These are phyloP conservation scores for Yamagishiella unicocca DNA, from an alignment of 139 green algal species.

Conservation along the genomic window DNA sequence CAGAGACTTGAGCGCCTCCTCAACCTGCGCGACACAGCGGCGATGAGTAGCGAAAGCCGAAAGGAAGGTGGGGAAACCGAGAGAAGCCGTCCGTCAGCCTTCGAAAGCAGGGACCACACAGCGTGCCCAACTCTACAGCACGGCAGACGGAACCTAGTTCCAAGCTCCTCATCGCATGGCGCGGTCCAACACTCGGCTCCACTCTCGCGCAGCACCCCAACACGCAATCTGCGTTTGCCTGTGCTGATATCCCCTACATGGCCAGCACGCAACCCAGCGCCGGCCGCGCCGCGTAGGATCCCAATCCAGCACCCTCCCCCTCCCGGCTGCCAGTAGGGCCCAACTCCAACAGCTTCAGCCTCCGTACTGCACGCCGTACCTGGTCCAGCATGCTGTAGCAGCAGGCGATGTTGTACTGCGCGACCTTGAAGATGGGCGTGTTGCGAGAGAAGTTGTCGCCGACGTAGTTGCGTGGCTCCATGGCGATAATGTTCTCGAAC, in stretches of 20 bases:
- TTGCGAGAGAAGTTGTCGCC: constrained; percentile 92
- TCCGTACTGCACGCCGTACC: constrained; percentile 26
- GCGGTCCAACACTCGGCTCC: too few relatives aligned
- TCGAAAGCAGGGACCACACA: too few relatives aligned
- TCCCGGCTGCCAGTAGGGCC: background rate
- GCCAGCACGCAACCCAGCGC: too few relatives aligned
- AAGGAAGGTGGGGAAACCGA: too few relatives aligned
- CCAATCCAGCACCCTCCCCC: background rate
- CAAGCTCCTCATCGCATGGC: too few relatives aligned
- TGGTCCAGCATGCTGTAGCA: constrained; percentile 93
- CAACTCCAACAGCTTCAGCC: background rate
- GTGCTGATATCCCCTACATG: too few relatives aligned
- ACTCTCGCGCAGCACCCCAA: too few relatives aligned
- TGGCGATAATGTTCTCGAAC: constrained; percentile 96
- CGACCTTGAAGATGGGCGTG: constrained; percentile 92
- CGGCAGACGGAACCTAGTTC: too few relatives aligned
- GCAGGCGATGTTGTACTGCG: constrained; percentile 98
- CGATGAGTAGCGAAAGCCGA: too few relatives aligned
- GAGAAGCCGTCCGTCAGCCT: too few relatives aligned
- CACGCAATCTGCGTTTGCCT: too few relatives aligned
- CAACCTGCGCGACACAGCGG: constrained; percentile 65
- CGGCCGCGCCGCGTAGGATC: background rate
- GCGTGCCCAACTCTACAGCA: too few relatives aligned
- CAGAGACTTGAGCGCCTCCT: constrained; percentile 89
- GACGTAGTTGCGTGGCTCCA: constrained; percentile 95